phyloP scores from a whole-genome alignment of 177 flowering plant genomes.

The Telopea speciosissima region DNA sequence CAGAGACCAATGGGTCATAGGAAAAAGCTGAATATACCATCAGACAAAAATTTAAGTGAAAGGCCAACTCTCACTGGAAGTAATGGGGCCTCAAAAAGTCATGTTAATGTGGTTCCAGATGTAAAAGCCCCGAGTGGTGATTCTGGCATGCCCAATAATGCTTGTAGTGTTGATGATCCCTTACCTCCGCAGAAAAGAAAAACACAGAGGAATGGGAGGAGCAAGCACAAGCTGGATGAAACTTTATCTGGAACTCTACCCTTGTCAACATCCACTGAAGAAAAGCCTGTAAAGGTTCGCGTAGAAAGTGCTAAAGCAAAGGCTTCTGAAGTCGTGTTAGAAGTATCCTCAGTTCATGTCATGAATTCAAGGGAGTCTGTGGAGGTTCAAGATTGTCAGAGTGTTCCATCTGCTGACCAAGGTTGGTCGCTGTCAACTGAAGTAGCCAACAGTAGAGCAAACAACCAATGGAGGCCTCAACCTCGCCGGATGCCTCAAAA shows the following conservation, averaged over 20 bases:
- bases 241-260: slow-evolving; percentile 16
- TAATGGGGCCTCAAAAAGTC: slow-evolving; percentile 22
- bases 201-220: slow-evolving; percentile 43
- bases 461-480: slow-evolving; percentile 58
- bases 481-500: slow-evolving; percentile 50
- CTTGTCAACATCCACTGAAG: slow-evolving; percentile 21
- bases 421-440: slow-evolving; percentile 33
- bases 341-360: slow-evolving; percentile 18
- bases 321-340: slow-evolving; percentile 21
- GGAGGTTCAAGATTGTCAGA: slow-evolving; percentile 17
- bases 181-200: slow-evolving; percentile 45
- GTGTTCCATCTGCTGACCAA: slow-evolving; percentile 29
- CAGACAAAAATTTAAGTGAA: slow-evolving; percentile 25
- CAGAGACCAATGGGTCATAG: slow-evolving; percentile 45
- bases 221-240: slow-evolving; percentile 57
- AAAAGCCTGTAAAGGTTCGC: slow-evolving; percentile 19
- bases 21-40: slow-evolving; percentile 39
- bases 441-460: slow-evolving; percentile 38
- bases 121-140: slow-evolving; percentile 24
- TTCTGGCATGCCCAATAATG: slow-evolving; percentile 16
- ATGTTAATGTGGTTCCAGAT: slow-evolving; percentile 15
- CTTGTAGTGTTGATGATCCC: slow-evolving; percentile 26
- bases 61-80: slow-evolving; percentile 12
- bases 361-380: slow-evolving; percentile 7
- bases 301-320: slow-evolving; percentile 27